phyloP scores from a whole-genome alignment of 1,284 basidiomycete genomes.

The Fistulina hepatica region DNA sequence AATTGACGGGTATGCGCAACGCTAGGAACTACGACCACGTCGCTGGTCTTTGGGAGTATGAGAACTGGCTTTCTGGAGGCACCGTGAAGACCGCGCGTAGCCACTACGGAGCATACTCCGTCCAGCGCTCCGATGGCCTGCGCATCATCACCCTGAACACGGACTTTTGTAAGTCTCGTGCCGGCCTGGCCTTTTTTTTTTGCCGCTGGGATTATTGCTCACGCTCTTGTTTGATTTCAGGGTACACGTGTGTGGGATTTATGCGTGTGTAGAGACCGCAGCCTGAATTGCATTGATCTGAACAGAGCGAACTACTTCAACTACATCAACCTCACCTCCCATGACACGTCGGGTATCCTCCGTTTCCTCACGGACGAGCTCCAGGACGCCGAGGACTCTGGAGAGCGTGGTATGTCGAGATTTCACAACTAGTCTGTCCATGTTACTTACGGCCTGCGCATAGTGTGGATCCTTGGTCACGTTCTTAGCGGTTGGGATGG shows the following conservation, averaged over 20 bases:
- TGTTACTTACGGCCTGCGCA: not conserved
- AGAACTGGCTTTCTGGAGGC: conserved; percentile 58
- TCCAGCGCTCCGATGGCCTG: conserved; percentile 55
- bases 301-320: conserved; percentile 60
- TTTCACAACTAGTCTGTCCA: conserved; percentile 2
- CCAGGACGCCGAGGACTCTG: conserved; percentile 64
- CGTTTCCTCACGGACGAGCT: conserved; percentile 73
- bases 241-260: too few relatives aligned
- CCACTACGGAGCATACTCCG: conserved; percentile 71
- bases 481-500: conserved; percentile 74
- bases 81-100: conserved; percentile 48
- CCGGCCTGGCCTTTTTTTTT: too few relatives aligned
- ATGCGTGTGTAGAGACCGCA: not conserved
- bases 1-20: not conserved
- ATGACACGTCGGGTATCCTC: conserved; percentile 66
- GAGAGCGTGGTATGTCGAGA: conserved; percentile 42
- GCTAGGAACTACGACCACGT: conserved; percentile 68
- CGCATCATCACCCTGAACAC: conserved; percentile 71
- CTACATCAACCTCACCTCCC: conserved; percentile 63
- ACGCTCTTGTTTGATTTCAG: conserved; percentile 16
- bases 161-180: conserved; percentile 48
- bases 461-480: conserved; percentile 75
- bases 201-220: not conserved
- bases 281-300: conserved; percentile 1
- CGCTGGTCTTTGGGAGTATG: conserved; percentile 54